Evolutionary conservation across 768 basidiomycete species (phyloP).

Genomic region (Podaxis mareebaensis): DNA sequence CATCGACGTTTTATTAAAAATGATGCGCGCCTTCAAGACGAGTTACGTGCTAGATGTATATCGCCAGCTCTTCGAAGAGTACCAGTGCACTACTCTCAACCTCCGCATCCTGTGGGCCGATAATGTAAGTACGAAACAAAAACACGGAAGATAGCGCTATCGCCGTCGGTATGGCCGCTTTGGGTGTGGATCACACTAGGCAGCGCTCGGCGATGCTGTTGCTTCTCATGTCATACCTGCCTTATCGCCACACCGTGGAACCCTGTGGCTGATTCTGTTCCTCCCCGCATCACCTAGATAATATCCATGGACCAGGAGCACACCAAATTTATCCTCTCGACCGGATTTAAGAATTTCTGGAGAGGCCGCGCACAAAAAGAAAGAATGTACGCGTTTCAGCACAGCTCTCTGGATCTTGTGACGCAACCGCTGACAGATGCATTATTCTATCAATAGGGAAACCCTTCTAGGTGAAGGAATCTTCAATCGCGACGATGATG

Average conservation of each 20-base stretch:
- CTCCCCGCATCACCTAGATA: constrained; percentile 42
- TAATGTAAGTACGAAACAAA: constrained; percentile 44
- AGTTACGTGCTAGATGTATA: constrained; percentile 67
- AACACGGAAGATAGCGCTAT: neutral
- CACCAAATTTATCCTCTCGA: constrained; percentile 61
- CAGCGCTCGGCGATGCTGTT: neutral
- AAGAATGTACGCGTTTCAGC: constrained; percentile 48
- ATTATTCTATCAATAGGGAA: constrained; percentile 35
- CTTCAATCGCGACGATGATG: constrained; percentile 76
- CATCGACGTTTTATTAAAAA: constrained; percentile 61
- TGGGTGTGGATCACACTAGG: constrained; percentile 10
- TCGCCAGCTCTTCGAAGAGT: constrained; percentile 66
- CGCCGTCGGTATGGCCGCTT: neutral
- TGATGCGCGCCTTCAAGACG: constrained; percentile 55
- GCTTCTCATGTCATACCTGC: constrained; percentile 10
- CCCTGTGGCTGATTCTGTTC: constrained; percentile 16
- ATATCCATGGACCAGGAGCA: constrained; percentile 77
- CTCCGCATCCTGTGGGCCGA: constrained; percentile 69
- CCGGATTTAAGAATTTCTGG: constrained; percentile 70
- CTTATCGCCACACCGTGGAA: constrained; percentile 8
- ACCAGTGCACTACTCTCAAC: constrained; percentile 70
- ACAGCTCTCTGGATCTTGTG: neutral
- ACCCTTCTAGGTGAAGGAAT: constrained; percentile 74
- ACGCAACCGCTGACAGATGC: neutral
- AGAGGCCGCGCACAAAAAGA: constrained; percentile 65